Evolutionary conservation across 345 rosid species (phyloP).

Genomic region (Rubroshorea leprosula): DNA sequence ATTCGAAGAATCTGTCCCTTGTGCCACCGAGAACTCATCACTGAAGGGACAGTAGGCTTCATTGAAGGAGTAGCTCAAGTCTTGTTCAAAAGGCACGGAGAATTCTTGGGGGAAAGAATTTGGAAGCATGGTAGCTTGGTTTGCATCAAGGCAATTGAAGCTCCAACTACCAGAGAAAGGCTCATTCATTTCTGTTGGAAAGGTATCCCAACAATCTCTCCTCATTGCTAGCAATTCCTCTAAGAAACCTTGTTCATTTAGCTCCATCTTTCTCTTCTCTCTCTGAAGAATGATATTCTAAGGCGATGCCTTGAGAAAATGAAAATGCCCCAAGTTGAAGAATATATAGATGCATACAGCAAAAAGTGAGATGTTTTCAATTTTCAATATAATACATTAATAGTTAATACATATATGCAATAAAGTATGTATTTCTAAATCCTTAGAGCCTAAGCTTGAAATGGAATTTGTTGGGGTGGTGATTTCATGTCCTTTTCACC

Average conservation of each 20-base stretch:
- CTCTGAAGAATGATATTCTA: not conserved
- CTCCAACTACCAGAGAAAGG: constrained; percentile 14
- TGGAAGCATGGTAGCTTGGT: constrained; percentile 15
- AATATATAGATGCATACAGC: constrained; percentile 22
- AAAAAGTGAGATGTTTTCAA: constrained; percentile 1
- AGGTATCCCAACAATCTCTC: constrained; percentile 30
- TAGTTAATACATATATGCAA: too few species aligned
- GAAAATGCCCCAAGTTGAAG: constrained; percentile 23
- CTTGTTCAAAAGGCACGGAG: constrained; percentile 24
- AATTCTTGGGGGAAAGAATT: constrained; percentile 22
- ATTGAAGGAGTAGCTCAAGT: constrained; percentile 25
- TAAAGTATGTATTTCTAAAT: too few species aligned
- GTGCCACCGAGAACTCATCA: constrained; percentile 28
- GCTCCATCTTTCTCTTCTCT: constrained; percentile 26
- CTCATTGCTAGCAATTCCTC: constrained; percentile 35
- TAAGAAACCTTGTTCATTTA: constrained; percentile 29
- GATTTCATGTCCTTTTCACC: constrained; percentile 42
- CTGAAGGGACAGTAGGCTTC: constrained; percentile 23
- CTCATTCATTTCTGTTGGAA: constrained; percentile 27
- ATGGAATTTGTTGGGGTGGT: constrained; percentile 19
- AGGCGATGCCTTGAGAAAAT: constrained; percentile 25
- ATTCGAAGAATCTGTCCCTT: constrained; percentile 33
- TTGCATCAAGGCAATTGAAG: constrained; percentile 20
- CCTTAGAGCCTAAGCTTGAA: constrained; percentile 18
- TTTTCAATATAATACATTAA: too few species aligned